phyloP scores from a whole-genome alignment of 805 yeast species.

The Starmerella ratchasimensis region DNA sequence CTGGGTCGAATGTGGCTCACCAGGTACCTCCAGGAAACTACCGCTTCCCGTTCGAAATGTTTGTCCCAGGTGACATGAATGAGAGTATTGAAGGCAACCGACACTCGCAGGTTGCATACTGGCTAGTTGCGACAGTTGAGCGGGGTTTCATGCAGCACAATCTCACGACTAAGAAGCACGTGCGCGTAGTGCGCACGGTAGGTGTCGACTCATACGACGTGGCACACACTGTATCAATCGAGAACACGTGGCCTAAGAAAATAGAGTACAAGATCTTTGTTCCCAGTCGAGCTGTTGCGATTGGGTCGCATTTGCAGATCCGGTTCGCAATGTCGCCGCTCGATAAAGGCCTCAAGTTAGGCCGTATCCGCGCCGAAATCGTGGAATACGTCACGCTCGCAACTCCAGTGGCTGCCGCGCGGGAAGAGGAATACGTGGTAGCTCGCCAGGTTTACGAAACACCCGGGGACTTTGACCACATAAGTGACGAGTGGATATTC shows the following conservation, averaged over 20 bases:
- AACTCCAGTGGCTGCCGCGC: conserved; percentile 45
- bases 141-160: conserved; percentile 63
- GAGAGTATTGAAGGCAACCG: conserved; percentile 87
- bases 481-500: conserved; percentile 59
- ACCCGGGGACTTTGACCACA: conserved; percentile 28
- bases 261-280: conserved; percentile 79
- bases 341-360: conserved; percentile 64
- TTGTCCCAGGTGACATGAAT: conserved; percentile 69
- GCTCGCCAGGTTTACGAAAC: conserved; percentile 33
- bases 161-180: conserved; percentile 50
- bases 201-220: conserved; percentile 78
- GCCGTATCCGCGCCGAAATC: conserved; percentile 54
- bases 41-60: conserved; percentile 76
- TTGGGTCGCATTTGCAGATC: conserved; percentile 67
- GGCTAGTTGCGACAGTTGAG: conserved; percentile 66
- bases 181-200: conserved; percentile 73
- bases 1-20: too few species aligned
- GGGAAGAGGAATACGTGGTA: conserved; percentile 49
- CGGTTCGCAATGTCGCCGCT: conserved; percentile 64
- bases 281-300: conserved; percentile 79
- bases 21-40: conserved; percentile 49
- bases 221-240: conserved; percentile 84
- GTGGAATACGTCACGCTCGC: conserved; percentile 48
- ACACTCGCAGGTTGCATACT: conserved; percentile 59
- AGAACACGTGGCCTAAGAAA: conserved; percentile 89